Conservation (phyloP, 78 protist species). For the Diacronema lutheri region DNA sequence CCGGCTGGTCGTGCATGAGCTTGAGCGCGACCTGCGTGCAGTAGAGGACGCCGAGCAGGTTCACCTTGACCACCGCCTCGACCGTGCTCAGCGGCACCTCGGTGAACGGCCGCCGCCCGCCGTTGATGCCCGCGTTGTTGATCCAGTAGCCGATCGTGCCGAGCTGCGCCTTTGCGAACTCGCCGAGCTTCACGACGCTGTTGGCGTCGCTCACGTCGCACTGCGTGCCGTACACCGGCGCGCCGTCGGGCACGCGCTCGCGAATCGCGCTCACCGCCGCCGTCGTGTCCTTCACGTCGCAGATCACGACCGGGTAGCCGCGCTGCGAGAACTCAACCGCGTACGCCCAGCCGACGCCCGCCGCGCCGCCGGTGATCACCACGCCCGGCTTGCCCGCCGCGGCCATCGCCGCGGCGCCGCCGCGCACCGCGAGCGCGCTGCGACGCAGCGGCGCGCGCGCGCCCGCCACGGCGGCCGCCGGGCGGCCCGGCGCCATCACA, state of each 20-base stretch:
- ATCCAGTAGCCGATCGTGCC: slow-evolving; percentile 38
- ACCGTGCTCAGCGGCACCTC: neutral
- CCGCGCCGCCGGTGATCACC: slow-evolving; percentile 38
- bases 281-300: slow-evolving; percentile 25
- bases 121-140: slow-evolving; percentile 47
- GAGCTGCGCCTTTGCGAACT: slow-evolving; percentile 1
- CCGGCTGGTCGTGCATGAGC: neutral
- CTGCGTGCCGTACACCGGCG: neutral
- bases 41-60: slow-evolving; percentile 36
- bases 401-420: too few relatives aligned
- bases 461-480: too few relatives aligned
- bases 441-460: too few relatives aligned
- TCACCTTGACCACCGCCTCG: slow-evolving; percentile 43
- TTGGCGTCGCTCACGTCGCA: slow-evolving; percentile 5
- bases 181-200: slow-evolving; percentile 8
- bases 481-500: too few relatives aligned
- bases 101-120: slow-evolving; percentile 18
- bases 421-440: too few relatives aligned
- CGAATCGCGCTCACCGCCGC: neutral
- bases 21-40: slow-evolving; percentile 38
- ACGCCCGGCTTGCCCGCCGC: neutral
- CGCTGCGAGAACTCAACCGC: slow-evolving; percentile 22
- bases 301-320: slow-evolving; percentile 38
- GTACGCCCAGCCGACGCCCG: slow-evolving; percentile 37
- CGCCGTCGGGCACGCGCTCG: neutral